Evolutionary conservation across 306 rosid genomes (phyloP).

Genomic region (Parietaria judaica): DNA sequence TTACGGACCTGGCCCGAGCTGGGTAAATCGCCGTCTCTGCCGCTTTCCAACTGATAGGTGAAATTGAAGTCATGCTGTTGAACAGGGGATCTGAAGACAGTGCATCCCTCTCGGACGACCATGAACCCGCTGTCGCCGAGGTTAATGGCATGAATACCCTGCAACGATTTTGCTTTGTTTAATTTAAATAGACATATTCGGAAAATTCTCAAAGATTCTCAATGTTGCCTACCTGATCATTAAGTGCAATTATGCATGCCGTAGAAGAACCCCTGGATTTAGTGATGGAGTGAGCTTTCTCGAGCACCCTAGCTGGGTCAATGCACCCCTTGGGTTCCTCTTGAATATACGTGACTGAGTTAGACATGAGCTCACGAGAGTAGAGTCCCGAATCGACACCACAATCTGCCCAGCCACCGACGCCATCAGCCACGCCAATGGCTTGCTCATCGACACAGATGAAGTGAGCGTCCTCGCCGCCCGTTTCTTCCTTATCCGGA

Average conservation of each 20-base stretch:
- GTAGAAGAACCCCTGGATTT: slow-evolving; percentile 93
- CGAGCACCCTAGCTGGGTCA: slow-evolving; percentile 93
- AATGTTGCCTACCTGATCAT: slow-evolving; percentile 51
- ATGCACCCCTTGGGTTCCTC: slow-evolving; percentile 95
- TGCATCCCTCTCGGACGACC: slow-evolving; percentile 91
- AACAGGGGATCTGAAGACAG: slow-evolving; percentile 80
- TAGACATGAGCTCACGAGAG: slow-evolving; percentile 91
- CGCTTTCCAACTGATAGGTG: slow-evolving; percentile 81
- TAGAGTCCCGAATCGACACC: slow-evolving; percentile 82
- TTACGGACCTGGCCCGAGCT: slow-evolving; percentile 91
- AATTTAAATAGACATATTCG: no score
- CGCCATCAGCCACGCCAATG: slow-evolving; percentile 97
- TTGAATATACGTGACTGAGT: slow-evolving; percentile 70
- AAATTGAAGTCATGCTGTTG: slow-evolving; percentile 99
- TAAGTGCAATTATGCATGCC: slow-evolving; percentile 91
- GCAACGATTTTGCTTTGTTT: slow-evolving; percentile 13
- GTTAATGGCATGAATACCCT: slow-evolving; percentile 91
- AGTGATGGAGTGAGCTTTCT: slow-evolving; percentile 86
- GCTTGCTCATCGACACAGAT: slow-evolving; percentile 90
- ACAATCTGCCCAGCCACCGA: slow-evolving; percentile 98
- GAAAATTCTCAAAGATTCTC: neutral
- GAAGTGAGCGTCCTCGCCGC: slow-evolving; percentile 99
- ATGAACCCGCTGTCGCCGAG: slow-evolving; percentile 98
- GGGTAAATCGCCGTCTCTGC: slow-evolving; percentile 76
- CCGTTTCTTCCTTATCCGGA: slow-evolving; percentile 96